Conservation (phyloP, 1,284 basidiomycete genomes). For the Grifola frondosa region DNA sequence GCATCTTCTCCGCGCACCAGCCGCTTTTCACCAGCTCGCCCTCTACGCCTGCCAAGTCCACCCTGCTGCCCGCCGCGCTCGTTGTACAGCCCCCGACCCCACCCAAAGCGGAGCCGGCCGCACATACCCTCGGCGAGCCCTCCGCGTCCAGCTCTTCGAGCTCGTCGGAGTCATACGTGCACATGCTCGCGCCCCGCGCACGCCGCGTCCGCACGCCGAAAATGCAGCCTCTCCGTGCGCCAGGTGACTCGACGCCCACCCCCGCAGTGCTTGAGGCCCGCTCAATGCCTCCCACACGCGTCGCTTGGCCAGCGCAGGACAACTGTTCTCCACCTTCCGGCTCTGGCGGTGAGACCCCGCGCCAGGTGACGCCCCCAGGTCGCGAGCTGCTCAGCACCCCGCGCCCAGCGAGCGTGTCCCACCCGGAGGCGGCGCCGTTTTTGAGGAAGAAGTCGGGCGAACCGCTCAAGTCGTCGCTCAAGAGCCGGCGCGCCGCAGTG, state of each 20-base stretch:
- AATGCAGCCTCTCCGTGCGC: conserved; percentile 33
- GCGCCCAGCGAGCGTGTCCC: conserved; percentile 12
- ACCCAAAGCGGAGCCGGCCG: conserved; percentile 14
- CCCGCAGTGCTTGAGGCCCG: conserved; percentile 36
- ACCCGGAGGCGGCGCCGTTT: conserved; percentile 8
- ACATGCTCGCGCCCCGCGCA: conserved; percentile 26
- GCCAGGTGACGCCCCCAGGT: conserved; percentile 2
- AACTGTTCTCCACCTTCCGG: conserved; percentile 8
- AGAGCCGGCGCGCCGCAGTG: conserved; percentile 55
- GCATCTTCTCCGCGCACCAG: conserved; percentile 10
- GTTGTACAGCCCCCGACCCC: conserved; percentile 35
- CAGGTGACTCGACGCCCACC: conserved; percentile 43
- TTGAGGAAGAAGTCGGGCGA: conserved; percentile 89
- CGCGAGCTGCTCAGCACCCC: conserved; percentile 9
- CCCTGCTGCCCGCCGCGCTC: conserved; percentile 14
- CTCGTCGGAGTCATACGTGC: conserved; percentile 28
- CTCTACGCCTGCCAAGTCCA: conserved; percentile 24
- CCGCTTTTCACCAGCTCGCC: conserved; percentile 8
- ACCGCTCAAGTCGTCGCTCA: conserved; percentile 89
- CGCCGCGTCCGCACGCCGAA: conserved; percentile 32
- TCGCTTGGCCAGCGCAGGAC: conserved; percentile 20
- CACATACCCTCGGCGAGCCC: background rate
- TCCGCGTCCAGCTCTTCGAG: conserved; percentile 28
- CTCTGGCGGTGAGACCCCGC: conserved; percentile 17
- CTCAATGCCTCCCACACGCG: conserved; percentile 14